Evolutionary conservation across 805 yeast genomes (phyloP).

Genomic region (Metschnikowia koreensis): DNA sequence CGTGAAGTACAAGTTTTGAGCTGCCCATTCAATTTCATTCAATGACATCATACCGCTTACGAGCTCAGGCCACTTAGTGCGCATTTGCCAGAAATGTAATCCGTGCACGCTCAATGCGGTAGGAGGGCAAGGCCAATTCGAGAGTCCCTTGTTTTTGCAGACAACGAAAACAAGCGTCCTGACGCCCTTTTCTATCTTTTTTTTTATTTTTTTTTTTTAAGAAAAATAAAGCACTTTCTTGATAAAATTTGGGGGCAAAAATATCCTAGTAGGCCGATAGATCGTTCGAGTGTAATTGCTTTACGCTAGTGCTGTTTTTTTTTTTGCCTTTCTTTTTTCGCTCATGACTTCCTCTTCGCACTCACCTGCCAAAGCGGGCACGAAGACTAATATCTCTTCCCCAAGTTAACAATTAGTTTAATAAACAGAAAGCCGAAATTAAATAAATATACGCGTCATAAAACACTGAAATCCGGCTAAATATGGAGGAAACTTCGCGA

Average conservation of each 20-base stretch:
- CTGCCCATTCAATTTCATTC: background rate
- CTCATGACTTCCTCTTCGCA: conserved; percentile 7
- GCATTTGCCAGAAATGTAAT: background rate
- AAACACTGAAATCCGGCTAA: background rate
- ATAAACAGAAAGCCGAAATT: background rate
- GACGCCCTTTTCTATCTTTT: too few relatives aligned
- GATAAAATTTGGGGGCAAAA: background rate
- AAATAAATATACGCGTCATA: too few relatives aligned
- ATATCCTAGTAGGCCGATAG: too few relatives aligned
- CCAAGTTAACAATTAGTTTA: background rate
- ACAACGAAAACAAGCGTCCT: too few relatives aligned
- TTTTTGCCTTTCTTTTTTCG: background rate
- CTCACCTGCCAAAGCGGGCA: conserved; percentile 8
- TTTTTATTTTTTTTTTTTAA: too few relatives aligned
- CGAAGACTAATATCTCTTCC: background rate
- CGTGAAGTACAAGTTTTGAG: too few relatives aligned
- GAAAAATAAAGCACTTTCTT: background rate
- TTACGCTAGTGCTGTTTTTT: background rate
- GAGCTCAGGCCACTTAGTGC: background rate
- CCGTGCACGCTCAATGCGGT: background rate
- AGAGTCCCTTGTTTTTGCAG: background rate
- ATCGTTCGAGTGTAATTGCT: too few relatives aligned
- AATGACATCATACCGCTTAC: background rate
- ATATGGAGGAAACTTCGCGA: background rate
- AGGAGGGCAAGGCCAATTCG: background rate